Evolutionary conservation across 164 flowering plant species (phyloP), one percentile per base, ranked within the genome.

Genomic region (Hamamelis virginiana): DNA sequence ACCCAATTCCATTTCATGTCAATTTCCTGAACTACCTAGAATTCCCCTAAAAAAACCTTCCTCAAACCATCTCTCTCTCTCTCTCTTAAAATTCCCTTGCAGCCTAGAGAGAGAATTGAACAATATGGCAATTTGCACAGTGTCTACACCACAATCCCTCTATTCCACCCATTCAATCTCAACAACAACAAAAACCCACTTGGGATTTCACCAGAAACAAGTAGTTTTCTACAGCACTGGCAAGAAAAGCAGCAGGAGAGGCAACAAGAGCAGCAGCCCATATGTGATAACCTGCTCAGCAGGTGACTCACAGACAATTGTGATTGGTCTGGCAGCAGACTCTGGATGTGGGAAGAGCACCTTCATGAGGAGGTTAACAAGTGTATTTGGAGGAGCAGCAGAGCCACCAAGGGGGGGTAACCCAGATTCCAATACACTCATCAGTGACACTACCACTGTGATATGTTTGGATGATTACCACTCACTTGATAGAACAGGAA

Each of bases 301-400:
- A 8, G 85, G 74, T 10, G 82, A 75, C 53, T 16, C 69, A 9
- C 79, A 75, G 74, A 90, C 98, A 44, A 80, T 94, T 25, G 98
- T 94, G 71, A 94, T 94, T 58, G 98, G 98, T 15, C 79, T 94
- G 41, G 98, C 98, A 16, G 98, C 98, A 0, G 98, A 94, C 71
- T 94, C 98, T 3, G 98, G 98, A 14, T 94, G 98, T 73, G 97
- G 97, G 51, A 94, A 94, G 81, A 90, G 97, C 60, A 94, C 98
- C 19, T 94, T 94, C 87, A 94, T 94, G 98, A 82, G 98, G 80
- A 81, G 98, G 69, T 75, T 94, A 51, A 94, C 98, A 1, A 92
- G 95, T 77, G 97, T 94, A 33, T 94, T 94, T 69, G 98, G 98
- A 0, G 98, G 98, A 0, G 96, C 95, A 4, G 98, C 97, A 3